Percentiles rank a stretch among this genome's conserved stretches.
Conservation (phyloP, 306 rosid species). For the Amphicarpaea edgeworthii region DNA sequence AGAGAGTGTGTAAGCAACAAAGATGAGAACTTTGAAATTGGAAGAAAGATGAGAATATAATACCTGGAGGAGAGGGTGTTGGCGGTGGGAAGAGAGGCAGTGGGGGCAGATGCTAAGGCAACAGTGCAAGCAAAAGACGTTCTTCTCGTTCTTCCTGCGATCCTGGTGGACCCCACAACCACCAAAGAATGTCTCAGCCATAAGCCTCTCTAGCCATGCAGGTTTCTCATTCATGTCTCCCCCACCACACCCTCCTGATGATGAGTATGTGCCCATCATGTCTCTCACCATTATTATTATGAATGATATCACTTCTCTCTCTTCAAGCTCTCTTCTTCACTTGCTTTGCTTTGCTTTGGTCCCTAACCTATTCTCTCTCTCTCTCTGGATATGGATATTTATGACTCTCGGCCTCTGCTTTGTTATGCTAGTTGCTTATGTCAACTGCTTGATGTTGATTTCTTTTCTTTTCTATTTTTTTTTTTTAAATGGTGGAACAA, state of each 20-base stretch:
- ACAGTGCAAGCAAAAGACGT: constrained; percentile 91
- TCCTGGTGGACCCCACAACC: constrained; percentile 83
- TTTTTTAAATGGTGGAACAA: not conserved
- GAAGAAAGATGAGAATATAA: not conserved
- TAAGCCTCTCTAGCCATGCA: constrained; percentile 90
- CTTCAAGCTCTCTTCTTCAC: not conserved
- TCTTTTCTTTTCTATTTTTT: not conserved
- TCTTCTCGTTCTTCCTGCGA: constrained; percentile 95
- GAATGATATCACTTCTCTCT: too few relatives aligned
- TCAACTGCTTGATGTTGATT: constrained; percentile 30
- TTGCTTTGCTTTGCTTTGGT: not conserved
- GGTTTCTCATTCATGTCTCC: constrained; percentile 61
- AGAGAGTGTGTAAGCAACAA: not conserved
- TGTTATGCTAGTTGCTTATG: constrained; percentile 28
- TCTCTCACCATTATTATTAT: constrained; percentile 45
- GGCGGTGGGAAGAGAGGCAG: constrained; percentile 81
- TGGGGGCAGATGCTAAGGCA: constrained; percentile 93
- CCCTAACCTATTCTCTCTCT: constrained; percentile 6
- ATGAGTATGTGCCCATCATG: constrained; percentile 43
- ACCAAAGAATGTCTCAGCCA: constrained; percentile 92
- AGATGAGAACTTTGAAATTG: not conserved
- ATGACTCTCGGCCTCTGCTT: constrained; percentile 14
- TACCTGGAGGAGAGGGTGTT: constrained; percentile 97
- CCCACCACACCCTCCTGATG: constrained; percentile 36
- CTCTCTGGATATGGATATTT: constrained; percentile 12